Percentiles rank a stretch among this genome's conserved stretches.
phyloP scores from a whole-genome alignment of 495 filamentous ascomycete genomes.

The Articulospora tetracladia region DNA sequence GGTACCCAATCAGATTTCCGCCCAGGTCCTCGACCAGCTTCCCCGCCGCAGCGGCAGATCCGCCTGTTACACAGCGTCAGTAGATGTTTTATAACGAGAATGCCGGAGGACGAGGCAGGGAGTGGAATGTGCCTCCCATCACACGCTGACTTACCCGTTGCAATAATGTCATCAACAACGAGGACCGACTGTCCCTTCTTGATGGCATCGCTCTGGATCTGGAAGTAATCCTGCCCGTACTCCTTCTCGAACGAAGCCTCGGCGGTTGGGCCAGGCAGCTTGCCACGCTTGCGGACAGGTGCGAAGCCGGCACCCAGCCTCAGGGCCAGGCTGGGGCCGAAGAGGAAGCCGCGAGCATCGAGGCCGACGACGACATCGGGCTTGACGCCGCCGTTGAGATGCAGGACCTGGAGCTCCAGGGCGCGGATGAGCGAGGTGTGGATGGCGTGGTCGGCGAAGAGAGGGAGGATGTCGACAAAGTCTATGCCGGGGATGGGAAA shows the following conservation, averaged over 20 bases:
- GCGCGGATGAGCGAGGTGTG: slow-evolving; percentile 79
- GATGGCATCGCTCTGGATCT: slow-evolving; percentile 86
- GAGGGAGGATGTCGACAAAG: slow-evolving; percentile 97
- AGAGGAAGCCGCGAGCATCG: slow-evolving; percentile 93
- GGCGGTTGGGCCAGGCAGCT: slow-evolving; percentile 84
- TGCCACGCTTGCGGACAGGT: slow-evolving; percentile 92
- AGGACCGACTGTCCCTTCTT: slow-evolving; percentile 85
- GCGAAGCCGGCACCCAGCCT: slow-evolving; percentile 85
- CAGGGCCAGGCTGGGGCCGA: slow-evolving; percentile 87
- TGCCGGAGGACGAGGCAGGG: too few relatives aligned
- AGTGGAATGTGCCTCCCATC: too few relatives aligned
- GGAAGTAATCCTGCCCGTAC: slow-evolving; percentile 94
- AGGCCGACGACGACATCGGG: slow-evolving; percentile 91
- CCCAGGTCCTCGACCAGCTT: slow-evolving; percentile 80
- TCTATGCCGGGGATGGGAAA: slow-evolving; percentile 93
- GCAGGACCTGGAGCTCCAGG: slow-evolving; percentile 76
- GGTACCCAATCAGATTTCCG: slow-evolving; percentile 78
- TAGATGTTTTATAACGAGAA: background rate
- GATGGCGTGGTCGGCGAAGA: slow-evolving; percentile 77
- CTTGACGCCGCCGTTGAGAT: slow-evolving; percentile 46
- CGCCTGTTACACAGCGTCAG: slow-evolving; percentile 50
- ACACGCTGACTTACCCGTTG: slow-evolving; percentile 73
- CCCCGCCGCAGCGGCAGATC: slow-evolving; percentile 85
- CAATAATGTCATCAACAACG: slow-evolving; percentile 96
- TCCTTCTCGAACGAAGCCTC: slow-evolving; percentile 89